These are phyloP conservation scores for Mycena leptocephala DNA, from an alignment of 768 basidiomycete genomes.

Conservation along the genomic window DNA sequence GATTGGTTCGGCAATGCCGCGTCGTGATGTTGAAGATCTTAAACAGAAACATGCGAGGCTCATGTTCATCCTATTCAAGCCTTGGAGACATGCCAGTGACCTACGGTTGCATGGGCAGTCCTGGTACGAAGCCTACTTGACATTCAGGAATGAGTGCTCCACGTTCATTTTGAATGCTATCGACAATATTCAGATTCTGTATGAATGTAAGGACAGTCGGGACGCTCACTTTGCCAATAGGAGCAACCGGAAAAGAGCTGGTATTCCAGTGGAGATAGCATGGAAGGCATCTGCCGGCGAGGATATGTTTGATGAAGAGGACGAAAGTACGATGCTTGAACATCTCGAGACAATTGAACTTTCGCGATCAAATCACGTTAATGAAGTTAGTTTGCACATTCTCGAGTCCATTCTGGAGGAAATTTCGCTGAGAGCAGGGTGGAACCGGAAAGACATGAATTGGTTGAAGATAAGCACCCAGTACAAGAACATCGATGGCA, in stretches of 20 bases:
- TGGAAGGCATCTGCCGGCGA: background rate
- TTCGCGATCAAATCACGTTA: background rate
- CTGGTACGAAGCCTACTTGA: background rate
- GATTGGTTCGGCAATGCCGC: background rate
- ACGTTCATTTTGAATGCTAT: constrained; percentile 31
- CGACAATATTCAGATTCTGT: constrained; percentile 16
- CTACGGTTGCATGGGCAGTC: background rate
- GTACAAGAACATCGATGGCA: background rate
- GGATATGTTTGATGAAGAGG: background rate
- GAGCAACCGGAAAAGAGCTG: background rate
- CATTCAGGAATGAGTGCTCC: background rate
- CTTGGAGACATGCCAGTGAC: background rate
- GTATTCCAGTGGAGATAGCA: background rate
- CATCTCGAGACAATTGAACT: background rate
- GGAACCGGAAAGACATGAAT: background rate
- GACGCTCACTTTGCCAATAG: background rate
- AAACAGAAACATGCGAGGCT: constrained; percentile 2
- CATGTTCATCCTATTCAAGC: background rate
- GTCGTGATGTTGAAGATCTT: background rate
- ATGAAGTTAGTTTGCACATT: background rate
- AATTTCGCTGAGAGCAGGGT: background rate
- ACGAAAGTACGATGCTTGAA: background rate
- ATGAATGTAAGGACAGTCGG: constrained; percentile 21
- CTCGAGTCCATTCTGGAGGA: background rate
- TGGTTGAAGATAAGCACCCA: background rate